phyloP scores from a whole-genome alignment of 2,329 filamentous ascomycete genomes.

The Bipolaris gigantea region DNA sequence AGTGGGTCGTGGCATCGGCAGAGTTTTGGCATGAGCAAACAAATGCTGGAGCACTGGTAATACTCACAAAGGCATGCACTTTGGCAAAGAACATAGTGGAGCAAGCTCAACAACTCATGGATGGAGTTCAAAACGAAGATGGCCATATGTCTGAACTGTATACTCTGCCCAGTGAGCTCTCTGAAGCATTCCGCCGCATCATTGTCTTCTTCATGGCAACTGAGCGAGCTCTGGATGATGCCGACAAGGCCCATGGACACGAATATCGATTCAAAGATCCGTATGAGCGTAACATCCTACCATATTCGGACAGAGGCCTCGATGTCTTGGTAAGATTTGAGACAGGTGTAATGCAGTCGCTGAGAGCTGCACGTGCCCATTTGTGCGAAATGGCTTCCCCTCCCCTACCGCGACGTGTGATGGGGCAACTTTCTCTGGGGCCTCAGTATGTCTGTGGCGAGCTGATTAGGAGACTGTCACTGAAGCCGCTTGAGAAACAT shows the following conservation, averaged over 20 bases:
- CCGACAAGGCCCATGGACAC: constrained; percentile 7
- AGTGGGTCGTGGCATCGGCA: constrained; percentile 27
- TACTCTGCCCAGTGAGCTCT: constrained; percentile 25
- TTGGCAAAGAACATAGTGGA: constrained; percentile 13
- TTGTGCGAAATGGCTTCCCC: constrained; percentile 33
- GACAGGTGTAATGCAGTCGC: constrained; percentile 12
- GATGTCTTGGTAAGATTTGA: constrained; percentile 24
- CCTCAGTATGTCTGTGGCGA: constrained; percentile 36
- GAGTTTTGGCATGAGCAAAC: constrained; percentile 26
- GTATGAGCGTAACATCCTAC: background rate
- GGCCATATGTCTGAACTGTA: constrained; percentile 32
- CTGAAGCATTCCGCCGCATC: constrained; percentile 26
- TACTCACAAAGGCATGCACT: constrained; percentile 21
- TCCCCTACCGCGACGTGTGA: constrained; percentile 6
- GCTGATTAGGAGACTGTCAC: constrained; percentile 36
- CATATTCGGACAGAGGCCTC: constrained; percentile 17
- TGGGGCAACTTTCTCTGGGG: constrained; percentile 27
- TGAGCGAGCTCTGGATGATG: constrained; percentile 30
- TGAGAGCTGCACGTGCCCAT: constrained; percentile 23
- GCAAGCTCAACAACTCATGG: constrained; percentile 24
- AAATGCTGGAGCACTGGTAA: constrained; percentile 16
- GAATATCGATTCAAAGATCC: background rate
- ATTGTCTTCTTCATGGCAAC: constrained; percentile 31
- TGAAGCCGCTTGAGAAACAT: constrained; percentile 32
- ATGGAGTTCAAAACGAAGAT: constrained; percentile 33